A percentile compares a stretch with the other conserved stretches of the same genome.
phyloP scores from a whole-genome alignment of 2,329 filamentous ascomycete genomes.

The Sporothrix curviconia region DNA sequence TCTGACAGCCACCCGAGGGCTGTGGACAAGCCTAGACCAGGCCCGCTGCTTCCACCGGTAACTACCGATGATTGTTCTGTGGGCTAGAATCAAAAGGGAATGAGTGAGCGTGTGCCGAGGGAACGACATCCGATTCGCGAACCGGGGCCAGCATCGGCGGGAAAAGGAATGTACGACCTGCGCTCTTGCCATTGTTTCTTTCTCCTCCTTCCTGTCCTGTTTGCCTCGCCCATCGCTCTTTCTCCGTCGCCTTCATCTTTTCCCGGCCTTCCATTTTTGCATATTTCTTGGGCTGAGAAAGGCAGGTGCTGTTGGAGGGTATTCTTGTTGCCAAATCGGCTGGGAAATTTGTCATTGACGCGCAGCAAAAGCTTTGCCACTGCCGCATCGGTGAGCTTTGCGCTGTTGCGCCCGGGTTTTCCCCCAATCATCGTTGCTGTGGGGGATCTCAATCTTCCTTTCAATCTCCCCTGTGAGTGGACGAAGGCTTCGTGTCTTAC shows the following conservation, averaged over 20 bases:
- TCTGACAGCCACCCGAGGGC: no score
- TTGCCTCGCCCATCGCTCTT: neutral
- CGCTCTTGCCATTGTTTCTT: neutral
- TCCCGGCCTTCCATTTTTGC: neutral
- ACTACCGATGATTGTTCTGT: neutral
- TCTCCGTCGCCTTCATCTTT: neutral
- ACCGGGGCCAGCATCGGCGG: neutral
- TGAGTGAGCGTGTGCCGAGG: conserved; percentile 8
- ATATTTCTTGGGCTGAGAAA: neutral
- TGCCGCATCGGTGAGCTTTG: neutral
- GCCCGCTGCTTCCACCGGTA: no score
- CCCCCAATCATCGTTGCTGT: conserved; percentile 5
- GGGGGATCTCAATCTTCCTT: neutral
- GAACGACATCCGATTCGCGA: conserved; percentile 11
- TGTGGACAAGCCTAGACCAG: no score
- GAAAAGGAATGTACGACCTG: neutral
- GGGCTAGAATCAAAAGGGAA: neutral
- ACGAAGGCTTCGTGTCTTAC: neutral
- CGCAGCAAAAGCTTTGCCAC: neutral
- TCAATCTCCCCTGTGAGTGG: neutral
- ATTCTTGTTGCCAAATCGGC: no score
- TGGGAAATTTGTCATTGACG: neutral
- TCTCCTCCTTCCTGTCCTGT: neutral
- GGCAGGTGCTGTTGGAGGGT: neutral
- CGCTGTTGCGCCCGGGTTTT: neutral